These are phyloP conservation scores for Condylostoma magnum DNA, from an alignment of 169 alveolate species.

Conservation along the genomic window DNA sequence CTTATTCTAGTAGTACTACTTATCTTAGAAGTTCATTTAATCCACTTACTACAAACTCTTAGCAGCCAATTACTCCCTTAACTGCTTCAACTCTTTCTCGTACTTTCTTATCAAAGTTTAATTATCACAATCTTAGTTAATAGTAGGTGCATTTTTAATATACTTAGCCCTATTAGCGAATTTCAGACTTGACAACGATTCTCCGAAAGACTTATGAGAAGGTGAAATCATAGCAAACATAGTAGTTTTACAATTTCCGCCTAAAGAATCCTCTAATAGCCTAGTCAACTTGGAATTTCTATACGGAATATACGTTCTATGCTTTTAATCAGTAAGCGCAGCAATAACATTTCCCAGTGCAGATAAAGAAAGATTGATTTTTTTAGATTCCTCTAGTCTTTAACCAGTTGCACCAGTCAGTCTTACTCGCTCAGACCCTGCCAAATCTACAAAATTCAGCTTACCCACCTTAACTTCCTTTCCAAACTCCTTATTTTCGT, in stretches of 20 bases:
- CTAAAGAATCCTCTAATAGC: slow-evolving; percentile 80
- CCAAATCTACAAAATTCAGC: slow-evolving; percentile 82
- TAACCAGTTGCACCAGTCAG: slow-evolving; percentile 89
- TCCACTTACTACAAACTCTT: too few species aligned
- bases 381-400: slow-evolving; percentile 88
- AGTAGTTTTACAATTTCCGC: slow-evolving; percentile 87
- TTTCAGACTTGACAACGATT: slow-evolving; percentile 81
- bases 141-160: slow-evolving; percentile 72
- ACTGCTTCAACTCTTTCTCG: slow-evolving; percentile 77
- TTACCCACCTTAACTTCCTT: slow-evolving; percentile 81
- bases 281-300: slow-evolving; percentile 83
- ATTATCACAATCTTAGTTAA: slow-evolving; percentile 79
- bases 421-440: slow-evolving; percentile 83
- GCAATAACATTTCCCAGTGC: slow-evolving; percentile 83
- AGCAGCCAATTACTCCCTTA: slow-evolving; percentile 70
- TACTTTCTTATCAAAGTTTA: slow-evolving; percentile 78
- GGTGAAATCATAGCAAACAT: slow-evolving; percentile 84
- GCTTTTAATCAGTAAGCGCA: slow-evolving; percentile 74
- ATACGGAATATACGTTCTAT: slow-evolving; percentile 75
- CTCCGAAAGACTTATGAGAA: slow-evolving; percentile 84
- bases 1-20: slow-evolving; percentile 68
- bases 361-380: slow-evolving; percentile 74
- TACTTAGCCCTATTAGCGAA: slow-evolving; percentile 91
- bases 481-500: slow-evolving; percentile 74
- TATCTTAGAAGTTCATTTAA: too few species aligned